Evolutionary conservation across 108 stramenopile genomes (phyloP).

Genomic region (Poteriospumella lacustris): DNA sequence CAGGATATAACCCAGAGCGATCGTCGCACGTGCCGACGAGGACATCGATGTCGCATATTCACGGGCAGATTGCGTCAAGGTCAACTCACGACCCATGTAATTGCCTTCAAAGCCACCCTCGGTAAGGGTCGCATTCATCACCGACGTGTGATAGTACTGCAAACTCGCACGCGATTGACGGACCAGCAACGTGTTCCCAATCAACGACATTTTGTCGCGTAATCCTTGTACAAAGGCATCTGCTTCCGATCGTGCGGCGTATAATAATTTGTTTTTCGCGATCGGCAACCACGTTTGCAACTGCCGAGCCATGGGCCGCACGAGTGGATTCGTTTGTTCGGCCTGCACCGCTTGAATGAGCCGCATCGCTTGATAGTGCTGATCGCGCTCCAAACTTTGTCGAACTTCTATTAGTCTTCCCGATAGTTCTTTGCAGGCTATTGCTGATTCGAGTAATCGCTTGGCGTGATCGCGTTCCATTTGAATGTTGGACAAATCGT

Average conservation of each 20-base stretch:
- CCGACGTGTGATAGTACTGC: no score
- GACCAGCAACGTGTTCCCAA: conserved; percentile 6
- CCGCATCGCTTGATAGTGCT: conserved; percentile 13
- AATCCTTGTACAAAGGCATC: neutral
- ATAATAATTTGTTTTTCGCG: neutral
- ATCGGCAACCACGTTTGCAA: conserved; percentile 16
- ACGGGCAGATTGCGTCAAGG: no score
- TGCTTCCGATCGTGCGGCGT: neutral
- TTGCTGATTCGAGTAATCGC: neutral
- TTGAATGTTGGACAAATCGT: conserved; percentile 4
- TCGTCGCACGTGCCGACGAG: neutral
- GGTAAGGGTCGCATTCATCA: no score
- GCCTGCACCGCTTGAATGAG: neutral
- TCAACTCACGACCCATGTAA: no score
- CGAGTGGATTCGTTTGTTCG: neutral
- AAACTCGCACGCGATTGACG: neutral
- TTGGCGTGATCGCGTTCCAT: neutral
- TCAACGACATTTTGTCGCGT: neutral
- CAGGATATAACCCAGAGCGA: neutral
- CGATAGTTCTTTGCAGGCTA: conserved; percentile 4
- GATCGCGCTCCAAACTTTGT: neutral
- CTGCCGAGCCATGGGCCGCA: neutral
- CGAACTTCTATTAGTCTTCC: neutral
- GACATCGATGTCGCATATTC: no score
- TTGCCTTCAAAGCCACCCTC: no score